Conservation (phyloP, 108 stramenopile species). For the Pseudonitzschia multistriata region DNA sequence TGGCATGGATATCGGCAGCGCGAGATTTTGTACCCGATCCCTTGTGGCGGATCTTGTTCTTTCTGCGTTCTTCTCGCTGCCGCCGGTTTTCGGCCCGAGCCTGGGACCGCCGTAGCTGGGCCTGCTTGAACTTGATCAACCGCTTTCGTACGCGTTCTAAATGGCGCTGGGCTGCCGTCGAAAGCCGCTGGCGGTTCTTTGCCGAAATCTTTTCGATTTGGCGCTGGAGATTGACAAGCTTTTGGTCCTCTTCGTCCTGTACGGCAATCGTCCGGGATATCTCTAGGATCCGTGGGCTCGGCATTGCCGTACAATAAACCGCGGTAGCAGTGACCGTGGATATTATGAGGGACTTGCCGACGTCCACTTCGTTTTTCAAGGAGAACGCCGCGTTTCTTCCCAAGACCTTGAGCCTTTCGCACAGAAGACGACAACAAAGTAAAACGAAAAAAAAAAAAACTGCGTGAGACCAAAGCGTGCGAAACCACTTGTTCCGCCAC, state of each 20-base stretch:
- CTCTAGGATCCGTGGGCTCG: constrained; percentile 77
- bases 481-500: too few relatives aligned
- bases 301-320: constrained; percentile 87
- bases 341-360: constrained; percentile 78
- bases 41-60: constrained; percentile 35
- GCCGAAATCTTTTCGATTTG: constrained; percentile 78
- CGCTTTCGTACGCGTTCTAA: constrained; percentile 48
- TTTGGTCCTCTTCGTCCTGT: constrained; percentile 62
- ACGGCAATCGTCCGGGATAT: constrained; percentile 85
- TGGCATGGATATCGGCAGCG: not conserved
- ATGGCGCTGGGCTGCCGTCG: constrained; percentile 58
- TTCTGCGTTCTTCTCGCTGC: constrained; percentile 24
- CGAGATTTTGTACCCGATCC: constrained; percentile 13
- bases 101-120: constrained; percentile 54
- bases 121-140: constrained; percentile 58
- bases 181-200: constrained; percentile 66
- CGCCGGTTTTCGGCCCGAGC: constrained; percentile 42
- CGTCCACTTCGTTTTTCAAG: constrained; percentile 83
- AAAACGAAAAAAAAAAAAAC: not conserved
- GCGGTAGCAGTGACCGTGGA: constrained; percentile 86
- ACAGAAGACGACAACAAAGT: not conserved
- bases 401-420: constrained; percentile 66
- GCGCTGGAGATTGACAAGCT: constrained; percentile 72
- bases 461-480: not conserved
- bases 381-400: constrained; percentile 91